Percentiles rank a stretch among this genome's conserved stretches.
phyloP scores from a whole-genome alignment of 1,139 yeast genomes.

The Pichia kudriavzevii region DNA sequence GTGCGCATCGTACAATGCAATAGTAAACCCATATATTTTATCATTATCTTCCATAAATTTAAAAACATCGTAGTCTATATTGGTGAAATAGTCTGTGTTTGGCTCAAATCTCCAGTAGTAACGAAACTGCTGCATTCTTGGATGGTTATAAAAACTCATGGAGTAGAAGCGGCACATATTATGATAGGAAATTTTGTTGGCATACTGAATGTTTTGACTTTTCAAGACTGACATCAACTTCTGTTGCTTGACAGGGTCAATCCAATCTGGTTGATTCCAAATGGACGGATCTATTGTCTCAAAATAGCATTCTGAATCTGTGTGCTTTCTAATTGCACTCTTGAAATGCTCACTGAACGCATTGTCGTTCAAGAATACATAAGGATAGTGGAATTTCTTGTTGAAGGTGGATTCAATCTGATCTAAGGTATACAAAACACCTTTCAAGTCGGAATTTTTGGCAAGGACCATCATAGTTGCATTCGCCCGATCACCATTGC shows the following conservation, averaged over 20 bases:
- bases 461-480: conserved; percentile 73
- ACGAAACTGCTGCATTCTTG: conserved; percentile 44
- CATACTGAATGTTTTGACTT: conserved; percentile 52
- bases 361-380: conserved; percentile 69
- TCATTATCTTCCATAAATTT: conserved; percentile 59
- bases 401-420: conserved; percentile 63
- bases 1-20: conserved; percentile 62
- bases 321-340: conserved; percentile 31
- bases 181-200: conserved; percentile 57
- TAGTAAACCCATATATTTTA: conserved; percentile 63
- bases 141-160: conserved; percentile 55
- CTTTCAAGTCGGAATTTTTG: conserved; percentile 50
- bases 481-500: conserved; percentile 43
- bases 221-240: conserved; percentile 35
- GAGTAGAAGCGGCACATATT: conserved; percentile 76
- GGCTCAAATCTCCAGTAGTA: conserved; percentile 85
- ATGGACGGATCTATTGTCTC: conserved; percentile 46
- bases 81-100: conserved; percentile 57
- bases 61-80: conserved; percentile 68
- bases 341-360: conserved; percentile 57
- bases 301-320: conserved; percentile 50
- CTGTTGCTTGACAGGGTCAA: conserved; percentile 39
- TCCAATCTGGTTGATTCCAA: conserved; percentile 61
- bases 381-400: conserved; percentile 64
- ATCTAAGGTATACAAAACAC: conserved; percentile 44